These are phyloP conservation scores for Nakazawaea populi DNA, from an alignment of 805 yeast genomes.

Conservation along the genomic window DNA sequence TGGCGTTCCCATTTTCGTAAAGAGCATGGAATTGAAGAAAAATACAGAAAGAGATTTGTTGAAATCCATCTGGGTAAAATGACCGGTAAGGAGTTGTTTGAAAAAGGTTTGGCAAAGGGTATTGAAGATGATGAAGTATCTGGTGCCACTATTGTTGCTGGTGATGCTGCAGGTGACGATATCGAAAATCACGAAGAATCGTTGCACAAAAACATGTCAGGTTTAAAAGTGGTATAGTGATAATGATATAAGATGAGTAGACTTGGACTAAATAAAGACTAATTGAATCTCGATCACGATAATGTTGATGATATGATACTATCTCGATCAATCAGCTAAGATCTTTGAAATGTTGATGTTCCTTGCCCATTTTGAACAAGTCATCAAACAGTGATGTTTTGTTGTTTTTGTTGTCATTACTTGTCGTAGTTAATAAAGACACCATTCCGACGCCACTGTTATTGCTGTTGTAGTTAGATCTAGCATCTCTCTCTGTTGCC, in stretches of 20 bases:
- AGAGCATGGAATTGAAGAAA: slow-evolving; percentile 65
- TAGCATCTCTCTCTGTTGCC: no score
- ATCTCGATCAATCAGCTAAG: no score
- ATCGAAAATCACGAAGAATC: background rate
- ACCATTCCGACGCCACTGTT: no score
- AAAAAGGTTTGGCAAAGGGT: slow-evolving; percentile 76
- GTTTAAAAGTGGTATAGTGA: no score
- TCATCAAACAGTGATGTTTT: slow-evolving; percentile 1
- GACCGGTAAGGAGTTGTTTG: slow-evolving; percentile 88
- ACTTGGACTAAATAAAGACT: no score
- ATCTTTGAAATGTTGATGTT: background rate
- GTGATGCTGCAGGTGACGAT: slow-evolving; percentile 19
- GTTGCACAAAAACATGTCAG: no score
- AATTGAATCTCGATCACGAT: no score
- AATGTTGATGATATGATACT: no score
- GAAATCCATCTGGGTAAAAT: slow-evolving; percentile 69
- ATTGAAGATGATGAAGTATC: slow-evolving; percentile 44
- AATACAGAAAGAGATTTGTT: slow-evolving; percentile 44
- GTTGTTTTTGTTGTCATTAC: background rate
- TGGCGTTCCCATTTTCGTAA: slow-evolving; percentile 74
- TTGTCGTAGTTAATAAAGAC: no score
- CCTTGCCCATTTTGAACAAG: background rate
- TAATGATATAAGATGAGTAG: no score
- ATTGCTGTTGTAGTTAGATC: no score
- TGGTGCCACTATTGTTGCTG: background rate